Evolutionary conservation across 2,329 filamentous ascomycete genomes (phyloP), one percentile per base, ranked within the genome.

Genomic region (Dactylellina parvicollis): DNA sequence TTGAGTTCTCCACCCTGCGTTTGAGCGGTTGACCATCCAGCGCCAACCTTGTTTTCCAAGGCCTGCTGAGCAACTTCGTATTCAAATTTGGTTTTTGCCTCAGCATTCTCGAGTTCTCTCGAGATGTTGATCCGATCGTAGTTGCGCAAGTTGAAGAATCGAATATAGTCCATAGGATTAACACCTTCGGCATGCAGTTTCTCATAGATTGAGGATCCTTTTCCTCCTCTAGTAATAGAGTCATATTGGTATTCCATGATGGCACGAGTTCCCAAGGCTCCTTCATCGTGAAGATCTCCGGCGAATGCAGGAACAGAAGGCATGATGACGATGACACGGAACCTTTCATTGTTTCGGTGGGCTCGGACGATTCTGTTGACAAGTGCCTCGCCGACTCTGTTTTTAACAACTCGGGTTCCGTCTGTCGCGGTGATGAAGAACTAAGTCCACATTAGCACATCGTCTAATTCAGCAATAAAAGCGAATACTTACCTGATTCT

Each of bases 181-280:
- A 92, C 84, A 7, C 91, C 90, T 30, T 86, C 85, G 61, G 85
- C 83, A 16, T 84, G 83, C 57, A 93, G 85, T 47, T 84, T 84
- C 79, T 93, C 90, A 78, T 93, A 88, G 79, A 96, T 95, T 69
- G 88, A 90, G 79, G 91, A 82, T 1, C 90, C 90, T 26, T 67
- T 67, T 30, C 90, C 90, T 34, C 77, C 77, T 38, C 91, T 87
- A 80, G 87, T 90, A 81, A 95, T 95, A 56, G 87, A 90, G 78
- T 87, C 84, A 81, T 95, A 94, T 79, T 95, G 91, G 80, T 90
- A 94, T 79, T 95, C 91, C 90, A 95, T 93, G 78, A 96, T 94
- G 3, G 91, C 92, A 34, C 92, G 85, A 0, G 91, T 95, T 20
- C 90, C 90, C 0, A 94, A 83, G 7, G 89, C 88, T 20, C 86